Percentiles rank a stretch among this genome's conserved stretches.
Evolutionary conservation across 768 basidiomycete species (phyloP).

Genomic region (Fomitopsis serialis): DNA sequence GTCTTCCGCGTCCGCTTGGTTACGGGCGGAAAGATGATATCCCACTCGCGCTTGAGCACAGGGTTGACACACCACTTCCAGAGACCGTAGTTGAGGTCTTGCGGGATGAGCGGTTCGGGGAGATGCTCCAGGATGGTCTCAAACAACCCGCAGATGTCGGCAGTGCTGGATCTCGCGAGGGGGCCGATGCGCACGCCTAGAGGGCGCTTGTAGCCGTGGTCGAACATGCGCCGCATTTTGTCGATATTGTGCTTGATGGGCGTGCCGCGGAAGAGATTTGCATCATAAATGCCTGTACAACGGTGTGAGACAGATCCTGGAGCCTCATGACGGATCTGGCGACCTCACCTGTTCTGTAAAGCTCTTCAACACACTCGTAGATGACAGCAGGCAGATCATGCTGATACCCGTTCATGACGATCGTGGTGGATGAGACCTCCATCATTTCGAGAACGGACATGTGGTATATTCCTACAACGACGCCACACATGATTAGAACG

Average conservation of each 20-base stretch:
- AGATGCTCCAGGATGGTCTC: slow-evolving; percentile 43
- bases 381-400: slow-evolving; percentile 35
- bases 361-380: slow-evolving; percentile 38
- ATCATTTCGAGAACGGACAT: slow-evolving; percentile 30
- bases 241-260: slow-evolving; percentile 36
- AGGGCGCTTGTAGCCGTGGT: slow-evolving; percentile 12
- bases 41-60: slow-evolving; percentile 25
- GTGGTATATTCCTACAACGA: slow-evolving; percentile 29
- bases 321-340: neutral
- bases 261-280: slow-evolving; percentile 36
- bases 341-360: slow-evolving; percentile 37
- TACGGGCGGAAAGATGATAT: neutral
- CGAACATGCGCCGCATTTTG: slow-evolving; percentile 32
- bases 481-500: neutral
- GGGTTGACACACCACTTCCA: slow-evolving; percentile 41
- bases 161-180: slow-evolving; percentile 32
- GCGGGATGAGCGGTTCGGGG: slow-evolving; percentile 40
- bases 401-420: slow-evolving; percentile 31
- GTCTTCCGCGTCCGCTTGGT: neutral
- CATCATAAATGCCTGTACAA: slow-evolving; percentile 35
- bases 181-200: slow-evolving; percentile 13
- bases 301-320: neutral
- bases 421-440: slow-evolving; percentile 25
- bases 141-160: slow-evolving; percentile 41
- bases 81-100: slow-evolving; percentile 35